Conservation (phyloP, 768 basidiomycete genomes). For the Boletus huronensis region DNA sequence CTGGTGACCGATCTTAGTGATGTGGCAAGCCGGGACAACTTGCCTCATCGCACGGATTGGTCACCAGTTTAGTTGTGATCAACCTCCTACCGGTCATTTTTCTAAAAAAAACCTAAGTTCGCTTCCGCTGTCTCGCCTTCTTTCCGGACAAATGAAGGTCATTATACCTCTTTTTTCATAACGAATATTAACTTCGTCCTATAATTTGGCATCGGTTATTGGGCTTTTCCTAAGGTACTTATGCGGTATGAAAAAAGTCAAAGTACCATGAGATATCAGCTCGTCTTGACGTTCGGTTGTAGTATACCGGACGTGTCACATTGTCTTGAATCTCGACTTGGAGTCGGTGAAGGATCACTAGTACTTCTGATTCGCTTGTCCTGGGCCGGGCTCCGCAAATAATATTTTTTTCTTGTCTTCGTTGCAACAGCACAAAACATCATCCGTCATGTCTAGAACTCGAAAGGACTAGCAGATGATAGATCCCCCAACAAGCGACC, state of each 20-base stretch:
- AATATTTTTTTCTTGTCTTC: not conserved
- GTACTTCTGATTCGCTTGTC: not conserved
- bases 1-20: not conserved
- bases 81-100: not conserved
- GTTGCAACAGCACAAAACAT: not conserved
- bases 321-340: not conserved
- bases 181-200: not conserved
- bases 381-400: not conserved
- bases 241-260: not conserved
- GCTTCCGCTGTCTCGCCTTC: not conserved
- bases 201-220: not conserved
- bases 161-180: not conserved
- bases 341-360: not conserved
- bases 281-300: not conserved
- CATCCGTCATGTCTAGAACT: not conserved
- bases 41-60: not conserved
- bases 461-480: not conserved
- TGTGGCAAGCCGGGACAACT: not conserved
- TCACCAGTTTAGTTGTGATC: not conserved
- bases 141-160: not conserved
- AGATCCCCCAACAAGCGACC: not conserved
- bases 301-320: not conserved
- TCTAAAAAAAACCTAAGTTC: not conserved
- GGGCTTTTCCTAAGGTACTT: not conserved
- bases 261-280: not conserved